Percentiles rank a stretch among this genome's conserved stretches.
Conservation (phyloP, 495 filamentous ascomycete genomes). For the Podospora fimiseda region DNA sequence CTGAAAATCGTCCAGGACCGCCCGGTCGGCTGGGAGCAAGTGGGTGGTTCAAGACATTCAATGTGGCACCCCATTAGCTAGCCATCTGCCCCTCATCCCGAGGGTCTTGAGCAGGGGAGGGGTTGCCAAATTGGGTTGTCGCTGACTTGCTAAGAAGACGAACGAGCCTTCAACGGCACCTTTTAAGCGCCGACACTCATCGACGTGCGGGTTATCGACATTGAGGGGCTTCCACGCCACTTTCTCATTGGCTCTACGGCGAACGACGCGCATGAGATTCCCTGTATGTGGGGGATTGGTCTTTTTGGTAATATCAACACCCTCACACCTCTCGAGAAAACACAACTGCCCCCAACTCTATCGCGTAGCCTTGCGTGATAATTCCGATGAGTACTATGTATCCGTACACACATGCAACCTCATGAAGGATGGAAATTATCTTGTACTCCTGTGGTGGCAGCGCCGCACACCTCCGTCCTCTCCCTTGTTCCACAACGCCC, state of each 20-base stretch:
- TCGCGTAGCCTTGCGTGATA: too few species aligned
- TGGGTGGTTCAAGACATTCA: constrained; percentile 4
- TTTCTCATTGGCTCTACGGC: constrained; percentile 21
- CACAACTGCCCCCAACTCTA: too few species aligned
- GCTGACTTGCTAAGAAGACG: constrained; percentile 26
- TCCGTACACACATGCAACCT: too few species aligned
- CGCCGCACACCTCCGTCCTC: not conserved
- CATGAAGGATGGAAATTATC: not conserved
- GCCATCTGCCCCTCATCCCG: constrained; percentile 11
- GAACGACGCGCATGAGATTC: constrained; percentile 30
- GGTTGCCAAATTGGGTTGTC: constrained; percentile 9
- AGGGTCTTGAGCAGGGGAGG: constrained; percentile 10
- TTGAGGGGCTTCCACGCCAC: constrained; percentile 18
- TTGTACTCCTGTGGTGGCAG: not conserved
- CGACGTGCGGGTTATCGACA: constrained; percentile 28
- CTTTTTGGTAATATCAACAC: not conserved
- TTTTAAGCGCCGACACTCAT: constrained; percentile 34
- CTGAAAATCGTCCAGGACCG: not conserved
- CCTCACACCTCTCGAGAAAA: not conserved
- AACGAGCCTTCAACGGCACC: constrained; percentile 15
- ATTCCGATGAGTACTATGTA: too few species aligned
- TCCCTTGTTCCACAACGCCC: constrained; percentile 12
- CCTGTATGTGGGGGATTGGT: constrained; percentile 20
- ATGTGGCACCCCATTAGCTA: constrained; percentile 16
- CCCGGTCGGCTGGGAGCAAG: constrained; percentile 27